Evolutionary conservation across 352 stramenopile species (phyloP).

Genomic region (Phytopythium litorale): DNA sequence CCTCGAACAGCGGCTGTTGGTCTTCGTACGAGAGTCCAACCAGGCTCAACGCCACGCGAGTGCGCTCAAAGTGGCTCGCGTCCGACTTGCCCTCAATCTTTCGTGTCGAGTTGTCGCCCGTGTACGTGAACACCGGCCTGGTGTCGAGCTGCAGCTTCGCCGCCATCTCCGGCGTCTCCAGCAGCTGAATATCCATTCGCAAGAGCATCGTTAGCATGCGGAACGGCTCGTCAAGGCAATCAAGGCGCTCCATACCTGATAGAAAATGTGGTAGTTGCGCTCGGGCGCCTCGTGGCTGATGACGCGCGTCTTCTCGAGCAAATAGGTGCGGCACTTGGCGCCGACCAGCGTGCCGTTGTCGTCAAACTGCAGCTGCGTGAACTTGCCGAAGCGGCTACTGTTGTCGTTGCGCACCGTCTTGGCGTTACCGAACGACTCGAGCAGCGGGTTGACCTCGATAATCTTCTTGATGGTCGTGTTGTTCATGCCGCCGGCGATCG

Average conservation of each 20-base stretch:
- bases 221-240: neutral
- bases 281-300: constrained; percentile 66
- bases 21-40: constrained; percentile 59
- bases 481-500: constrained; percentile 59
- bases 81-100: constrained; percentile 79
- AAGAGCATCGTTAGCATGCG: neutral
- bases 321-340: constrained; percentile 83
- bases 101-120: constrained; percentile 42
- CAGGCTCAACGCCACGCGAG: constrained; percentile 52
- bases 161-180: constrained; percentile 24
- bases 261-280: constrained; percentile 86
- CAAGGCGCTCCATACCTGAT: constrained; percentile 25
- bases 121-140: constrained; percentile 57
- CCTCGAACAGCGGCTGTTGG: constrained; percentile 60
- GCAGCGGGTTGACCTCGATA: constrained; percentile 77
- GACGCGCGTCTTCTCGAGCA: constrained; percentile 92
- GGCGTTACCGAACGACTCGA: constrained; percentile 89
- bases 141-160: constrained; percentile 46
- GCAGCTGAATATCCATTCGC: constrained; percentile 5
- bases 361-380: constrained; percentile 95
- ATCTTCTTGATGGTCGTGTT: constrained; percentile 80
- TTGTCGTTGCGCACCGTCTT: constrained; percentile 97
- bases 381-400: constrained; percentile 95
- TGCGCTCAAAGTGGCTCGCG: constrained; percentile 64
- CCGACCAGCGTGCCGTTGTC: constrained; percentile 57